Evolutionary conservation across 371 early-diverging fungal genomes (phyloP).

Genomic region (Mortierella sp.): DNA sequence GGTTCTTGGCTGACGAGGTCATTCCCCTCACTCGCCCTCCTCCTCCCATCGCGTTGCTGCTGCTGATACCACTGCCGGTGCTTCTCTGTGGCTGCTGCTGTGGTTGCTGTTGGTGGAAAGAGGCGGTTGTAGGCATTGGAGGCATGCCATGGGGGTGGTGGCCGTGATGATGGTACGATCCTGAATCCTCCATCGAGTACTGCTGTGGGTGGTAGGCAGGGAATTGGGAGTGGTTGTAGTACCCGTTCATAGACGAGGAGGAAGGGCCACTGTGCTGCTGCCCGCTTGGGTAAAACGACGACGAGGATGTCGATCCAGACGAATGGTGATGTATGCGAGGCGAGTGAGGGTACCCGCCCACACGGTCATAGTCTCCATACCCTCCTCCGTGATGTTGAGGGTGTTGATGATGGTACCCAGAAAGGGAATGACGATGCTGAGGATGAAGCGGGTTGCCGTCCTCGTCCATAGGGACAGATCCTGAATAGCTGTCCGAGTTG

Average conservation of each 20-base stretch:
- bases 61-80: background rate
- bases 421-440: background rate
- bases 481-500: constrained; percentile 17
- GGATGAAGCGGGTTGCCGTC: constrained; percentile 11
- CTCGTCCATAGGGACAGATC: constrained; percentile 17
- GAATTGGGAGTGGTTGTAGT: constrained; percentile 7
- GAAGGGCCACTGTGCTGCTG: background rate
- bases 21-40: constrained; percentile 17
- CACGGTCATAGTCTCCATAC: constrained; percentile 10
- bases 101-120: background rate
- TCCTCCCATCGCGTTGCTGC: background rate
- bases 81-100: background rate
- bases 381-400: background rate
- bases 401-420: background rate
- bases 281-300: background rate
- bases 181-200: background rate
- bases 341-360: constrained; percentile 3
- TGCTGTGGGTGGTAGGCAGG: background rate
- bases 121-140: constrained; percentile 2
- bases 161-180: background rate
- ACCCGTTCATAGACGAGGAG: background rate
- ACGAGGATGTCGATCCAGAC: background rate
- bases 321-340: background rate
- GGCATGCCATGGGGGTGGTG: constrained; percentile 12
- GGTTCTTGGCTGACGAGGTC: constrained; percentile 51